A percentile compares a stretch with the other conserved stretches of the same genome.
Conservation (phyloP, 768 basidiomycete species). For the Hygrophoropsis aurantiaca region DNA sequence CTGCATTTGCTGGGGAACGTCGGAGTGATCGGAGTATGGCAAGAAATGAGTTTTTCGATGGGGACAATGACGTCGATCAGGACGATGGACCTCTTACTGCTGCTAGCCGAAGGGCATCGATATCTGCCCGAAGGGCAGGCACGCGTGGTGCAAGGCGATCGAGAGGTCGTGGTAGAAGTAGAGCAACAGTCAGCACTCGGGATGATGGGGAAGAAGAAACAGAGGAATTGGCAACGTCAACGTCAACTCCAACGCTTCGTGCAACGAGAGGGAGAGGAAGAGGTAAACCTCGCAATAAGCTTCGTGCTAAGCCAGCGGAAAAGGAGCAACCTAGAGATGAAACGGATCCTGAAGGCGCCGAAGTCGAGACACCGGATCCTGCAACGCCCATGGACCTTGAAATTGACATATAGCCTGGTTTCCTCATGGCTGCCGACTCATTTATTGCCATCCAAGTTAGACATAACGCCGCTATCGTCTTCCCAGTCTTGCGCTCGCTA, state of each 20-base stretch:
- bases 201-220: slow-evolving; percentile 40
- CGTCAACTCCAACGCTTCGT: slow-evolving; percentile 21
- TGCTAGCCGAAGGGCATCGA: slow-evolving; percentile 13
- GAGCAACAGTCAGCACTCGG: slow-evolving; percentile 25
- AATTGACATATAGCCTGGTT: slow-evolving; percentile 27
- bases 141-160: slow-evolving; percentile 22
- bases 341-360: slow-evolving; percentile 27
- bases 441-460: too few species aligned
- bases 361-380: slow-evolving; percentile 33
- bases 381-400: slow-evolving; percentile 38
- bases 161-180: slow-evolving; percentile 31
- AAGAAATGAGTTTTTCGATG: slow-evolving; percentile 73
- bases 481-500: too few species aligned
- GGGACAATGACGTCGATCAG: slow-evolving; percentile 65
- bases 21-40: slow-evolving; percentile 52
- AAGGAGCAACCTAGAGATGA: slow-evolving; percentile 23
- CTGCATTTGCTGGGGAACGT: slow-evolving; percentile 51
- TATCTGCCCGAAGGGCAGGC: slow-evolving; percentile 17
- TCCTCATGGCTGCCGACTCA: too few species aligned
- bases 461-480: too few species aligned
- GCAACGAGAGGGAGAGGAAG: slow-evolving; percentile 32
- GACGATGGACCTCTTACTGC: slow-evolving; percentile 36
- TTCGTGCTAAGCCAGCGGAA: slow-evolving; percentile 19
- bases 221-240: slow-evolving; percentile 32
- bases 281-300: slow-evolving; percentile 18